A percentile compares a stretch with the other conserved stretches of the same genome.
phyloP scores from a whole-genome alignment of 2,329 filamentous ascomycete species.

The Aureobasidium sp. region DNA sequence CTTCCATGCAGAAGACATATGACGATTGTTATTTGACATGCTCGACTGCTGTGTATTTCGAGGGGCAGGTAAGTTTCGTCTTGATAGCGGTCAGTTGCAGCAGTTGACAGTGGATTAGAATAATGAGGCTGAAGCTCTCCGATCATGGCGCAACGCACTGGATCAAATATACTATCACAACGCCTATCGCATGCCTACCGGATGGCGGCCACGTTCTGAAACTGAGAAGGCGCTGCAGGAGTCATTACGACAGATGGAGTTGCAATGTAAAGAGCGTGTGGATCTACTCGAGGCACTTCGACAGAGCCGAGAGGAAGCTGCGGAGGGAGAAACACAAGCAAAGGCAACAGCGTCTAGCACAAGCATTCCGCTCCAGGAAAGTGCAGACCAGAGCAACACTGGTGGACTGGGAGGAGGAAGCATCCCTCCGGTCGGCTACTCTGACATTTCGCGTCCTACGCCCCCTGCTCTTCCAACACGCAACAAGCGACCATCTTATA shows the following conservation, averaged over 20 bases:
- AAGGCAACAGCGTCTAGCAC: slow-evolving; percentile 13
- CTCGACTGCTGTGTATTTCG: slow-evolving; percentile 93
- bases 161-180: slow-evolving; percentile 85
- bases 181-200: slow-evolving; percentile 63
- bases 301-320: slow-evolving; percentile 47
- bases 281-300: slow-evolving; percentile 78
- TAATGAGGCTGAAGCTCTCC: slow-evolving; percentile 82
- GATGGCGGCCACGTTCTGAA: slow-evolving; percentile 65
- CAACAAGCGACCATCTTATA: slow-evolving; percentile 39
- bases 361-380: not conserved
- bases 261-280: slow-evolving; percentile 89
- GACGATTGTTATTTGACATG: slow-evolving; percentile 93
- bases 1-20: slow-evolving; percentile 90
- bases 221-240: slow-evolving; percentile 78
- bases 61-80: slow-evolving; percentile 59
- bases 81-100: not conserved
- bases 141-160: slow-evolving; percentile 83
- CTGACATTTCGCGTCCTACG: slow-evolving; percentile 66
- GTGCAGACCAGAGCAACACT: not conserved
- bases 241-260: slow-evolving; percentile 72
- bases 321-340: not conserved
- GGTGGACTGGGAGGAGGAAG: slow-evolving; percentile 71
- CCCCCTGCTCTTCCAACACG: slow-evolving; percentile 30
- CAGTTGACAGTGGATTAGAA: slow-evolving; percentile 49
- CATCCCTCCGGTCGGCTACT: slow-evolving; percentile 71